phyloP scores from a whole-genome alignment of 164 flowering plant genomes.

The Umbilicus rupestris region DNA sequence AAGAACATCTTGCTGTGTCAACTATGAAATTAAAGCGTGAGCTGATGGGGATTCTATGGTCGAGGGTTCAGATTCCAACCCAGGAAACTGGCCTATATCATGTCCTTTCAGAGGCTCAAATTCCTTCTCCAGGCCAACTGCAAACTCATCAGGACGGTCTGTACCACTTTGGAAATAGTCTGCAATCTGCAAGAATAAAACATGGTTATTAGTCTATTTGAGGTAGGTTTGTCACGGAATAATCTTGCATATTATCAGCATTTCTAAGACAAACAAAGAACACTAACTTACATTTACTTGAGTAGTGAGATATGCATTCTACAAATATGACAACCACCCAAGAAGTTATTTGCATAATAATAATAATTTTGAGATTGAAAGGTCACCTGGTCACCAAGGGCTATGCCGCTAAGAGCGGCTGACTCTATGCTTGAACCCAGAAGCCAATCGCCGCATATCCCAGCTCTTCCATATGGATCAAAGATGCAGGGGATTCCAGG shows the following conservation, averaged over 20 bases:
- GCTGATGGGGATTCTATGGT: slow-evolving; percentile 19
- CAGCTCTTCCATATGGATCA: slow-evolving; percentile 90
- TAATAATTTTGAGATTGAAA: background rate
- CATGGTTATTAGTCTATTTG: background rate
- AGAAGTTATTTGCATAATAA: background rate
- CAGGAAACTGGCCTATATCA: slow-evolving; percentile 92
- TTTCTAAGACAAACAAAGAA: background rate
- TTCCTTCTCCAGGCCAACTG: slow-evolving; percentile 63
- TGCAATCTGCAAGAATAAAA: slow-evolving; percentile 51
- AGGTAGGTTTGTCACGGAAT: background rate
- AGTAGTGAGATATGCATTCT: background rate
- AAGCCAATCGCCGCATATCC: slow-evolving; percentile 97
- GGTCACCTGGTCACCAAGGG: slow-evolving; percentile 76
- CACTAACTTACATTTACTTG: background rate
- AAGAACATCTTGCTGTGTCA: background rate
- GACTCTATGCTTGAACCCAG: slow-evolving; percentile 85
- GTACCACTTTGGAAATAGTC: slow-evolving; percentile 59
- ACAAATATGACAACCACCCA: background rate
- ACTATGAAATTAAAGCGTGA: slow-evolving; percentile 14
- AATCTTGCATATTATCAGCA: background rate
- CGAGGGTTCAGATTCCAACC: slow-evolving; percentile 28
- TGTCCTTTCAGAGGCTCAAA: slow-evolving; percentile 62
- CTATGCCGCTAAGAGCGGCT: slow-evolving; percentile 85
- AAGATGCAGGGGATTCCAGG: slow-evolving; percentile 81
- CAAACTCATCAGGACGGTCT: slow-evolving; percentile 50